phyloP scores from a whole-genome alignment of 306 rosid genomes.

The Lotus japonicus region DNA sequence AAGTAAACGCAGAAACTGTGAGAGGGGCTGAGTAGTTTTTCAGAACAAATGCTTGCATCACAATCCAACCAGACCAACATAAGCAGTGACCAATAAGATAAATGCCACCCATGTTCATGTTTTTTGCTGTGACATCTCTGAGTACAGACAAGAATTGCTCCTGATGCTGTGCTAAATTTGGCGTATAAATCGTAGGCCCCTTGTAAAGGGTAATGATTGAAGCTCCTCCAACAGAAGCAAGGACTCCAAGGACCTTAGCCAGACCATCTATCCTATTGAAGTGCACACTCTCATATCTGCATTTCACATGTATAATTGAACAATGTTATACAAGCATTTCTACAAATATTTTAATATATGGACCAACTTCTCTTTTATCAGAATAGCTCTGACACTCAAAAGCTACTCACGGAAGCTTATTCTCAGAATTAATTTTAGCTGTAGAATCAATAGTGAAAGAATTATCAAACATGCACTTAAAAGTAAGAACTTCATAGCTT shows the following conservation, averaged over 20 bases:
- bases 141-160: conserved; percentile 22
- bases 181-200: conserved; percentile 63
- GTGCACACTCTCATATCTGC: conserved; percentile 57
- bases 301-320: conserved; percentile 1
- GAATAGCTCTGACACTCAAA: no score
- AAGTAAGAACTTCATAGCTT: conserved; percentile 12
- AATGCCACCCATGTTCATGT: conserved; percentile 64
- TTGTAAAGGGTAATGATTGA: conserved; percentile 56
- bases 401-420: no score
- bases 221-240: conserved; percentile 72
- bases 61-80: conserved; percentile 67
- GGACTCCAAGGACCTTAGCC: conserved; percentile 72
- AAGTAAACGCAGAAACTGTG: conserved; percentile 44
- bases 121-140: conserved; percentile 38
- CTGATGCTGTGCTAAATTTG: conserved; percentile 21
- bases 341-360: background rate
- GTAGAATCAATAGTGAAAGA: no score
- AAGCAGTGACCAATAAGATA: conserved; percentile 53
- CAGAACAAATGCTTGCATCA: conserved; percentile 48
- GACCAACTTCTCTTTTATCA: no score
- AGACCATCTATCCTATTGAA: conserved; percentile 49
- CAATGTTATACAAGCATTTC: background rate
- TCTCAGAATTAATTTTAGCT: no score
- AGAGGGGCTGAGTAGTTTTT: conserved; percentile 38
- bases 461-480: background rate